Conservation (phyloP, 2,329 filamentous ascomycete genomes). For the Biscogniauxia marginata region DNA sequence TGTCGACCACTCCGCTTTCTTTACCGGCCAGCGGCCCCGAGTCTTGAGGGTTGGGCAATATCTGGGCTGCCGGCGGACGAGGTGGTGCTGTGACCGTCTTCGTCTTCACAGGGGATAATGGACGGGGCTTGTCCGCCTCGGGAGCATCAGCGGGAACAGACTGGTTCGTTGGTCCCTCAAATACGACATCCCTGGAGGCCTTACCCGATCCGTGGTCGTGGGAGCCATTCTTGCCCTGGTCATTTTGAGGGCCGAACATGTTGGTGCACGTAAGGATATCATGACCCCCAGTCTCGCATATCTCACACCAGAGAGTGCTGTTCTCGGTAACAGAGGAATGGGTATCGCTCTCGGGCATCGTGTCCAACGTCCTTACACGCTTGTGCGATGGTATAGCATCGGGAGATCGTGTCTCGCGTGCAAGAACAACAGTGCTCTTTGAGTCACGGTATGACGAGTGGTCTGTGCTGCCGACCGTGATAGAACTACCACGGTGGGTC, state of each 20-base stretch:
- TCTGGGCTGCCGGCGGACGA: slow-evolving; percentile 41
- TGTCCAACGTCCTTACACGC: slow-evolving; percentile 58
- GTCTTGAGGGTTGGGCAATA: slow-evolving; percentile 62
- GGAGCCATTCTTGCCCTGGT: slow-evolving; percentile 21
- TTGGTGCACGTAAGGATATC: slow-evolving; percentile 93
- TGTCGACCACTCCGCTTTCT: slow-evolving; percentile 74
- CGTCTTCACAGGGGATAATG: slow-evolving; percentile 51
- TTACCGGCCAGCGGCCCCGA: slow-evolving; percentile 73
- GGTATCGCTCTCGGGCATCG: slow-evolving; percentile 69
- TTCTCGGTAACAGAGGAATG: slow-evolving; percentile 71
- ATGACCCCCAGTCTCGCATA: slow-evolving; percentile 88
- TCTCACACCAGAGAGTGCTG: slow-evolving; percentile 85
- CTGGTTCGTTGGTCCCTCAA: slow-evolving; percentile 40
- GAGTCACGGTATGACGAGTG: slow-evolving; percentile 64
- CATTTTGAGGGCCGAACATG: slow-evolving; percentile 64
- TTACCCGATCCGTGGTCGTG: slow-evolving; percentile 19
- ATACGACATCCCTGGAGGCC: slow-evolving; percentile 37
- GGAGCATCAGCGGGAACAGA: slow-evolving; percentile 34
- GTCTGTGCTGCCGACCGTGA: slow-evolving; percentile 49
- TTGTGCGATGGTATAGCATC: slow-evolving; percentile 42
- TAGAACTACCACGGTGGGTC: slow-evolving; percentile 51
- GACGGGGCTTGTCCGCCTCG: slow-evolving; percentile 52
- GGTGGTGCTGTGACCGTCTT: slow-evolving; percentile 41
- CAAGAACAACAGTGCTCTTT: slow-evolving; percentile 61
- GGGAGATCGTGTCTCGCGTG: slow-evolving; percentile 49